A percentile compares a stretch with the other conserved stretches of the same genome.
Conservation (phyloP, 1,139 yeast species). For the Scheffersomyces cryptocercus region DNA sequence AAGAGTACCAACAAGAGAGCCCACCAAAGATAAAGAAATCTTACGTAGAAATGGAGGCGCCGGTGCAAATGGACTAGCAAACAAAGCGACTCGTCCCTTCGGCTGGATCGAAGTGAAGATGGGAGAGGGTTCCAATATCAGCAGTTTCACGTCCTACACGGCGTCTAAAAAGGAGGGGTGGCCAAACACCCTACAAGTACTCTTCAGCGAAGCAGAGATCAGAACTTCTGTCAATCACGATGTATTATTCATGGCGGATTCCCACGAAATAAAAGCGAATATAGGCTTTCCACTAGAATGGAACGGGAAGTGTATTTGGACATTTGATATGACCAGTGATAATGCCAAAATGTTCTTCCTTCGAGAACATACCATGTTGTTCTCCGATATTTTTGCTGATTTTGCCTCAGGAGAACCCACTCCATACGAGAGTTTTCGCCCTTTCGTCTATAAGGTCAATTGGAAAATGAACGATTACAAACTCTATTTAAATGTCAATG, state of each 20-base stretch:
- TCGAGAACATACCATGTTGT: slow-evolving; percentile 77
- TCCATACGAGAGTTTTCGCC: slow-evolving; percentile 76
- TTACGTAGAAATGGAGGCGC: slow-evolving; percentile 8
- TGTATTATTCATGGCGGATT: slow-evolving; percentile 62
- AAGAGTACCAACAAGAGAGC: slow-evolving; percentile 81
- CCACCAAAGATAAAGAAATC: slow-evolving; percentile 64
- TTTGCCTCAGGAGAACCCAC: slow-evolving; percentile 73
- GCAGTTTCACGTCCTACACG: slow-evolving; percentile 50
- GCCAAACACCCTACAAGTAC: slow-evolving; percentile 50
- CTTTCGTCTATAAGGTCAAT: slow-evolving; percentile 59
- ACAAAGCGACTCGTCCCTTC: slow-evolving; percentile 58
- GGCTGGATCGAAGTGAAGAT: slow-evolving; percentile 88
- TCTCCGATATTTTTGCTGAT: slow-evolving; percentile 76
- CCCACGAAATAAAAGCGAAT: slow-evolving; percentile 56
- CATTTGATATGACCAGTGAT: slow-evolving; percentile 52
- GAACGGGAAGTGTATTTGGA: slow-evolving; percentile 80
- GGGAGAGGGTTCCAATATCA: slow-evolving; percentile 51
- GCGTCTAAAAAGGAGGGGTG: slow-evolving; percentile 59
- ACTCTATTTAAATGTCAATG: slow-evolving; percentile 77
- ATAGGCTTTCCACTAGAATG: slow-evolving; percentile 74
- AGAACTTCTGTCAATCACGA: slow-evolving; percentile 90
- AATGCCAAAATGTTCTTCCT: slow-evolving; percentile 64
- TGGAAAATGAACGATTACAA: slow-evolving; percentile 64
- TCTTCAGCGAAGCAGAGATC: slow-evolving; percentile 61
- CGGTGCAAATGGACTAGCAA: slow-evolving; percentile 13